Evolutionary conservation across 1,139 yeast species (phyloP).

Genomic region (Eremothecium gossypii): DNA sequence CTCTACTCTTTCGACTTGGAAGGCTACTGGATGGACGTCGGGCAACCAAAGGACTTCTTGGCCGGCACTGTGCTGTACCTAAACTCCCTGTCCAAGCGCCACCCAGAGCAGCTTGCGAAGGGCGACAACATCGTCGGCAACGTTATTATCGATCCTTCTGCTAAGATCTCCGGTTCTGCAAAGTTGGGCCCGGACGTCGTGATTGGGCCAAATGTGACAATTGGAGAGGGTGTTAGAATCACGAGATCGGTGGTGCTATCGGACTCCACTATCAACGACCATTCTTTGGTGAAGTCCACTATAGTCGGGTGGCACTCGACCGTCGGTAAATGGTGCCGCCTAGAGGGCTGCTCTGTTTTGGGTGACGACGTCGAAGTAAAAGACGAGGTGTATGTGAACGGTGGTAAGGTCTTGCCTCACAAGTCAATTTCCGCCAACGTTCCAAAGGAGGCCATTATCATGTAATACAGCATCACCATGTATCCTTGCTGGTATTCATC

Average conservation of each 20-base stretch:
- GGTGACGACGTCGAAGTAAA: conserved; percentile 99
- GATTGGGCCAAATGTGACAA: conserved; percentile 91
- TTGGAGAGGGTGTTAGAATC: conserved; percentile 98
- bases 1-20: conserved; percentile 94
- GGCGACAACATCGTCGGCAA: conserved; percentile 80
- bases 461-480: conserved; percentile 39
- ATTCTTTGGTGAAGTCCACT: conserved; percentile 95
- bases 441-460: conserved; percentile 95
- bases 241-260: conserved; percentile 89
- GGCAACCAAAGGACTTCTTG: conserved; percentile 99
- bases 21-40: conserved; percentile 99
- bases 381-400: conserved; percentile 97
- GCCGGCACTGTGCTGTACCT: conserved; percentile 93
- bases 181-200: conserved; percentile 98
- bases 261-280: conserved; percentile 89
- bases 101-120: conserved; percentile 57
- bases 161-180: conserved; percentile 85
- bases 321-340: conserved; percentile 98
- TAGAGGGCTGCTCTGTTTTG: conserved; percentile 93
- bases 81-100: conserved; percentile 74
- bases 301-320: conserved; percentile 99
- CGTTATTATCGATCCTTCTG: conserved; percentile 90
- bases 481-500: neutral
- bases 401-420: conserved; percentile 98
- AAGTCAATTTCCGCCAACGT: conserved; percentile 93